These are phyloP conservation scores for Penicillium sp. DNA, from an alignment of 2,329 filamentous ascomycete genomes.

Conservation along the genomic window DNA sequence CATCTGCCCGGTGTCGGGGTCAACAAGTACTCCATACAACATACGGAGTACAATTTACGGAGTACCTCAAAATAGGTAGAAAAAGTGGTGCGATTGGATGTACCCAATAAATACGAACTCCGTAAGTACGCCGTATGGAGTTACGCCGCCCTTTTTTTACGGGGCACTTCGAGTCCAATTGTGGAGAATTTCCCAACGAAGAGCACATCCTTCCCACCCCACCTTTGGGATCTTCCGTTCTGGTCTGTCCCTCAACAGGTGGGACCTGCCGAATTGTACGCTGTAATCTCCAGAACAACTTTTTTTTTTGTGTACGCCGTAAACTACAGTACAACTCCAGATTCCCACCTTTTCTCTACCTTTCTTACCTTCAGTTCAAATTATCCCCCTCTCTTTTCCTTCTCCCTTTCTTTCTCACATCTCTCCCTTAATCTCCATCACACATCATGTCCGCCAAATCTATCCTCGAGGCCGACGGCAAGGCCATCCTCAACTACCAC, in stretches of 20 bases:
- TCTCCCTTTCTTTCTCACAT: conserved; percentile 7
- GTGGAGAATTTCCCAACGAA: conserved; percentile 14
- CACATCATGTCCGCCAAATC: conserved; percentile 87
- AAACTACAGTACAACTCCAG: conserved; percentile 24
- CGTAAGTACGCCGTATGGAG: neutral
- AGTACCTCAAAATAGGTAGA: neutral
- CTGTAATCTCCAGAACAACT: conserved; percentile 29
- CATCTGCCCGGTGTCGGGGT: neutral
- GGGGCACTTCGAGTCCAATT: neutral
- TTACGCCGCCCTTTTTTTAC: no score
- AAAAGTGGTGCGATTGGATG: neutral
- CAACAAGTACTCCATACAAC: neutral
- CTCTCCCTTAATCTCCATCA: neutral
- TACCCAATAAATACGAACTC: conserved; percentile 1
- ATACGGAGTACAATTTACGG: neutral
- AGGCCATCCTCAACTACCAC: conserved; percentile 99
- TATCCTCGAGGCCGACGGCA: conserved; percentile 98
- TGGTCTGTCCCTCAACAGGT: conserved; percentile 18
- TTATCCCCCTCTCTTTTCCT: conserved; percentile 25
- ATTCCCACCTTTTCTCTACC: conserved; percentile 14
- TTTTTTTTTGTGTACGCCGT: conserved; percentile 22
- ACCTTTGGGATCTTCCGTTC: conserved; percentile 6
- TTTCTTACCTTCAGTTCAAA: conserved; percentile 15
- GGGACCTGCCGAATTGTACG: conserved; percentile 26
- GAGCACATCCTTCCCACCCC: neutral